Percentiles rank a stretch among this genome's conserved stretches.
Evolutionary conservation across 1,284 basidiomycete species (phyloP).

Genomic region (Cryptococcus floricola): DNA sequence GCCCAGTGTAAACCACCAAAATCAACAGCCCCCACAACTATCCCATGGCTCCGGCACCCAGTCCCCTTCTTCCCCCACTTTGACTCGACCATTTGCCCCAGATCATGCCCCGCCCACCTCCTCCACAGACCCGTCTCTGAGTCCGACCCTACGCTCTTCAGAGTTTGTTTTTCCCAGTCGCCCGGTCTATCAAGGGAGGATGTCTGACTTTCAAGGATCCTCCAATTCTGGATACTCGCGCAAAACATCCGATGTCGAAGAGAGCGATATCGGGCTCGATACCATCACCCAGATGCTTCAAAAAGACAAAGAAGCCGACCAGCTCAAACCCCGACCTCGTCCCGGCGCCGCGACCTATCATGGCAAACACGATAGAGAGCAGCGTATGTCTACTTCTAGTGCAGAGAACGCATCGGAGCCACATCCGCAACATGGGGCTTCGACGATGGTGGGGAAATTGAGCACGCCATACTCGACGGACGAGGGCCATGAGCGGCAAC

Average conservation of each 20-base stretch:
- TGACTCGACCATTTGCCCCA: neutral
- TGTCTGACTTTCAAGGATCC: conserved; percentile 8
- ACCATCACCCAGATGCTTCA: conserved; percentile 26
- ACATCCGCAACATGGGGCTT: neutral
- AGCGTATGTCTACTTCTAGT: neutral
- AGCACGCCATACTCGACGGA: neutral
- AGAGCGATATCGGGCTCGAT: conserved; percentile 13
- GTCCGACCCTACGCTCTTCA: conserved; percentile 16
- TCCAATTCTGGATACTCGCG: neutral
- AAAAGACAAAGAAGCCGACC: neutral
- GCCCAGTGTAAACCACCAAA: too few species aligned
- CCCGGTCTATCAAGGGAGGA: conserved; percentile 34
- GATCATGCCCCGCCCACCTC: conserved; percentile 3
- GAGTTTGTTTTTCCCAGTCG: conserved; percentile 44
- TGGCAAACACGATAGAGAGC: conserved; percentile 3
- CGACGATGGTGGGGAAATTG: neutral
- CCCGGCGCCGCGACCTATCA: conserved; percentile 6
- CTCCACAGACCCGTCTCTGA: conserved; percentile 16
- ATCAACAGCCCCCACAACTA: too few species aligned
- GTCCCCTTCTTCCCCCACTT: too few species aligned
- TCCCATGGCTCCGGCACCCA: too few species aligned
- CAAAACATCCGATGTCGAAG: neutral
- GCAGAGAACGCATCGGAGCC: neutral
- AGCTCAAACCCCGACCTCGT: neutral
- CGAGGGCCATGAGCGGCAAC: too few species aligned